Evolutionary conservation across 2,329 filamentous ascomycete species (phyloP).

Genomic region (Cryphonectria parasitica): DNA sequence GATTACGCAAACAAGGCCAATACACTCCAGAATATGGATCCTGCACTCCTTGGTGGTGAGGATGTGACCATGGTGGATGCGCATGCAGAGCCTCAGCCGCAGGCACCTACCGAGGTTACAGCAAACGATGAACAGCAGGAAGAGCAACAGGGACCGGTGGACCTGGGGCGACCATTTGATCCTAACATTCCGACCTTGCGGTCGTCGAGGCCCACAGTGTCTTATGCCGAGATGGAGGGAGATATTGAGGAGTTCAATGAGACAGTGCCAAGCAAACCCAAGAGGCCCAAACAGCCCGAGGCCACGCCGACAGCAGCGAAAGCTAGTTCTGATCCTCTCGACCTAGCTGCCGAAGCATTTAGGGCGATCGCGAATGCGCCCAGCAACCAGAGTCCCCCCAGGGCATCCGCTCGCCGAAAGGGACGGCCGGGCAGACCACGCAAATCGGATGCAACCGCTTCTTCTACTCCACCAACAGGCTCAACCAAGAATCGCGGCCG

Average conservation of each 20-base stretch:
- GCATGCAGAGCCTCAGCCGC: constrained; percentile 19
- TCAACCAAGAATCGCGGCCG: constrained; percentile 29
- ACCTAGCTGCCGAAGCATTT: constrained; percentile 40
- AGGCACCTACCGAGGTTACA: constrained; percentile 18
- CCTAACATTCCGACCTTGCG: constrained; percentile 54
- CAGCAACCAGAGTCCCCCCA: constrained; percentile 1
- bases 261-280: constrained; percentile 33
- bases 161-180: constrained; percentile 41
- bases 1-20: constrained; percentile 40
- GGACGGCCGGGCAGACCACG: constrained; percentile 36
- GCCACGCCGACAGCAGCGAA: constrained; percentile 21
- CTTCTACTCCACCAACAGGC: constrained; percentile 24
- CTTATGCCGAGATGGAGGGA: constrained; percentile 53
- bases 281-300: constrained; percentile 21
- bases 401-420: constrained; percentile 13
- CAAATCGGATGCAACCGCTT: constrained; percentile 29
- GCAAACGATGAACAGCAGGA: constrained; percentile 20
- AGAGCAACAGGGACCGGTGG: constrained; percentile 12
- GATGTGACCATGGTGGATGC: constrained; percentile 32
- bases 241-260: constrained; percentile 50
- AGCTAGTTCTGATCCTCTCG: constrained; percentile 36
- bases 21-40: constrained; percentile 54
- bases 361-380: constrained; percentile 34
- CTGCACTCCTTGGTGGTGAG: constrained; percentile 47
- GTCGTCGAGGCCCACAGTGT: constrained; percentile 55